Evolutionary conservation across 2,329 filamentous ascomycete species (phyloP).

Genomic region (Colletotrichum simmondsii): DNA sequence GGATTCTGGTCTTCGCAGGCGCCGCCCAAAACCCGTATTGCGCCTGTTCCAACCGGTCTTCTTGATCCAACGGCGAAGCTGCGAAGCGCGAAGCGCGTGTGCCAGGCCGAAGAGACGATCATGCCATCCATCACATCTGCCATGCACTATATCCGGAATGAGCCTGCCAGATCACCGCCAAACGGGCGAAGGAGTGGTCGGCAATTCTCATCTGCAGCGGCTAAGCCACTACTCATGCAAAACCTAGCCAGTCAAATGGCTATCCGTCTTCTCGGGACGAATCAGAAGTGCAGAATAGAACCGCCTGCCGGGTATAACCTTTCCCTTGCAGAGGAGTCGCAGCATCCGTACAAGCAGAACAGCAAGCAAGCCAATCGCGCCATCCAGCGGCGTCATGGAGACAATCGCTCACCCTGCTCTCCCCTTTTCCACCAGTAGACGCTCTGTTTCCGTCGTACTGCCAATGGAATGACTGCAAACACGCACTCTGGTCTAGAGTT

Average conservation of each 20-base stretch:
- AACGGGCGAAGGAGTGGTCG: conserved; percentile 26
- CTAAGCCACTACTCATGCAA: conserved; percentile 31
- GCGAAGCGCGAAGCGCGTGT: conserved; percentile 30
- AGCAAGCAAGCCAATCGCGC: conserved; percentile 6
- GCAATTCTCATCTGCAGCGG: conserved; percentile 34
- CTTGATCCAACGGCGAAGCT: not conserved
- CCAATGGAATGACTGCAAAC: not conserved
- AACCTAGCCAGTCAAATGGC: conserved; percentile 23
- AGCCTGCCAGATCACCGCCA: conserved; percentile 30
- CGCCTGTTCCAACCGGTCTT: conserved; percentile 6
- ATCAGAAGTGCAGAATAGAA: conserved; percentile 29
- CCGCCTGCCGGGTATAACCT: conserved; percentile 28
- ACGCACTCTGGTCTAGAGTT: conserved; percentile 5
- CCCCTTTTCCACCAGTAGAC: conserved; percentile 30
- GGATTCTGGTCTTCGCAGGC: not conserved
- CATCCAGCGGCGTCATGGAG: conserved; percentile 1
- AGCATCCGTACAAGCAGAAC: conserved; percentile 4
- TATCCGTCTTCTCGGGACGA: conserved; percentile 28
- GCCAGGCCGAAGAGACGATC: conserved; percentile 15
- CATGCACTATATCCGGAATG: conserved; percentile 17
- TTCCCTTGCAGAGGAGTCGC: conserved; percentile 24
- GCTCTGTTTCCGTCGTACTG: not conserved
- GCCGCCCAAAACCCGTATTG: not conserved
- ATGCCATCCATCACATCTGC: conserved; percentile 26
- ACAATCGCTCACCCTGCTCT: not conserved